A percentile compares a stretch with the other conserved stretches of the same genome.
These are phyloP conservation scores for Mortierella polycephala DNA, from an alignment of 371 early-diverging fungal genomes.

Conservation along the genomic window DNA sequence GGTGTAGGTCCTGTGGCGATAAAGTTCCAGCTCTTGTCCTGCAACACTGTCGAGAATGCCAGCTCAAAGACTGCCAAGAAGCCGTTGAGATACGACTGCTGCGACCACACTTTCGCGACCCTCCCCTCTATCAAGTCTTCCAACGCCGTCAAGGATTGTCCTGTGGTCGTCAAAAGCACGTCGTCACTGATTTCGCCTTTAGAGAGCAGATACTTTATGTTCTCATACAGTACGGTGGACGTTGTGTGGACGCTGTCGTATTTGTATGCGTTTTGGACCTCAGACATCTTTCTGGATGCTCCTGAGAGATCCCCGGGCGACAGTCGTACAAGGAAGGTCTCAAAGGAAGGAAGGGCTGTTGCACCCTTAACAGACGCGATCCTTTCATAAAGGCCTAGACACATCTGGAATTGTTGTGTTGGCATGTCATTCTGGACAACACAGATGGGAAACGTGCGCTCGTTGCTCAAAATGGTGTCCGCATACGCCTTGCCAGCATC, in stretches of 20 bases:
- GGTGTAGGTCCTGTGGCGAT: conserved; percentile 26
- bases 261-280: conserved; percentile 2
- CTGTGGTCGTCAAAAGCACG: conserved; percentile 30
- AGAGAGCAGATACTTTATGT: conserved; percentile 14
- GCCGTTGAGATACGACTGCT: conserved; percentile 49
- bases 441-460: conserved; percentile 20
- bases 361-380: background rate
- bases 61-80: conserved; percentile 49
- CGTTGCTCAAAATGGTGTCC: conserved; percentile 13
- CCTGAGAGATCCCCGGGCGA: conserved; percentile 22
- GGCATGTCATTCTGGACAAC: conserved; percentile 25
- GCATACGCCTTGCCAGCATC: conserved; percentile 33
- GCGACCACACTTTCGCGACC: conserved; percentile 40
- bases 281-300: conserved; percentile 9
- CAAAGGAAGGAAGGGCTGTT: conserved; percentile 13
- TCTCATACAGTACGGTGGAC: conserved; percentile 34
- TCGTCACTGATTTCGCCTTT: background rate
- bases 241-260: conserved; percentile 45
- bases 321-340: conserved; percentile 16
- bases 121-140: conserved; percentile 15
- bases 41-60: conserved; percentile 35
- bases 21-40: conserved; percentile 42
- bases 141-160: conserved; percentile 23
- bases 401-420: conserved; percentile 31
- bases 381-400: conserved; percentile 35